Evolutionary conservation across 805 yeast species (phyloP).

Genomic region (Candida adriatica): DNA sequence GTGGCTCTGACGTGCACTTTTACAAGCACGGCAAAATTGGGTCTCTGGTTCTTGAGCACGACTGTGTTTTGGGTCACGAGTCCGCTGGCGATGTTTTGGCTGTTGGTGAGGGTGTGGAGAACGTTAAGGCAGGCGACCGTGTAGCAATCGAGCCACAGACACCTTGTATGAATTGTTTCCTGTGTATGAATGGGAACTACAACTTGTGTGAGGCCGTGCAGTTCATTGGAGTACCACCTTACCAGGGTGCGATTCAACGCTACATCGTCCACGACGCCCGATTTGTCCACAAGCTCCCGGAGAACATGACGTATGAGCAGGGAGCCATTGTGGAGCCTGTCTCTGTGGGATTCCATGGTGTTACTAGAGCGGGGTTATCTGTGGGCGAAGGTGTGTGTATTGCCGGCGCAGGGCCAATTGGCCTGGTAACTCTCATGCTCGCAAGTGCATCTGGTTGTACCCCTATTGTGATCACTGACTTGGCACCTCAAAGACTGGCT

Average conservation of each 20-base stretch:
- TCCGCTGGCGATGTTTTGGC: conserved; percentile 39
- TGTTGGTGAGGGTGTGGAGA: conserved; percentile 41
- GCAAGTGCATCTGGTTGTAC: conserved; percentile 49
- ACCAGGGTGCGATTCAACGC: conserved; percentile 34
- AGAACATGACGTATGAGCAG: conserved; percentile 38
- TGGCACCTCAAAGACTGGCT: conserved; percentile 35
- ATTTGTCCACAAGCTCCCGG: conserved; percentile 33
- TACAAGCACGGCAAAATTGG: conserved; percentile 61
- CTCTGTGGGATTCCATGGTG: conserved; percentile 46
- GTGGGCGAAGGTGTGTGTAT: conserved; percentile 43
- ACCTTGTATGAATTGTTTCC: conserved; percentile 38
- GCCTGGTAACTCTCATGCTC: conserved; percentile 38
- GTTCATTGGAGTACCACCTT: conserved; percentile 32
- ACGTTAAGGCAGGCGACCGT: conserved; percentile 38
- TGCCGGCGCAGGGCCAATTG: conserved; percentile 59
- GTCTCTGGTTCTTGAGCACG: conserved; percentile 30
- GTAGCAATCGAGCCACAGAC: conserved; percentile 50
- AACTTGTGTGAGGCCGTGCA: conserved; percentile 33
- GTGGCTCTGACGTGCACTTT: conserved; percentile 71
- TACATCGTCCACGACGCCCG: conserved; percentile 27
- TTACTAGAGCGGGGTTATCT: conserved; percentile 38
- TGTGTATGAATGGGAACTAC: conserved; percentile 34
- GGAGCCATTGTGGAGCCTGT: conserved; percentile 54
- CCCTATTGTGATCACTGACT: conserved; percentile 45
- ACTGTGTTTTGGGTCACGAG: conserved; percentile 40